A percentile compares a stretch with the other conserved stretches of the same genome.
Evolutionary conservation across 83 land plant genomes (phyloP).

Genomic region (Larix sibirica): DNA sequence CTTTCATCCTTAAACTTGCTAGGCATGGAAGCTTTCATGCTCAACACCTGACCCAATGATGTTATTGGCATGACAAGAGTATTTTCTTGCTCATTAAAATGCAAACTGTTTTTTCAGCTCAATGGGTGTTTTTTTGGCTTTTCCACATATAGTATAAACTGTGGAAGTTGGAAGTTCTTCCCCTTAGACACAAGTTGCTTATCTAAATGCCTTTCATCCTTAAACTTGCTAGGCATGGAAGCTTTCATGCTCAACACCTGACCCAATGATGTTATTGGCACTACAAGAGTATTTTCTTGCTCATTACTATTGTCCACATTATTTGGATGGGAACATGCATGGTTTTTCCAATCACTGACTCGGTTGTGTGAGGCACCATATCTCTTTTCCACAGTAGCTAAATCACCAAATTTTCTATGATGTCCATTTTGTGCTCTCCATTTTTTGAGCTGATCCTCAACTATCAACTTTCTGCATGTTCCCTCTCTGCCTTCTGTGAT

Average conservation of each 20-base stretch:
- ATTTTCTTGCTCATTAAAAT: not conserved
- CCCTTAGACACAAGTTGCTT: not conserved
- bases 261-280: not conserved
- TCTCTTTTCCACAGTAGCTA: not conserved
- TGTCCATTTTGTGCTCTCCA: conserved; percentile 17
- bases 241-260: conserved; percentile 1
- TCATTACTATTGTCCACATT: not conserved
- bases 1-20: not conserved
- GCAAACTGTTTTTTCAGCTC: not conserved
- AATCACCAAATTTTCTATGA: not conserved
- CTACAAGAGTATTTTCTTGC: not conserved
- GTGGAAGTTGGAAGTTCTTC: not conserved
- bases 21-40: not conserved
- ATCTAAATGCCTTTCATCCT: not conserved
- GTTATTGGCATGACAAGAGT: not conserved
- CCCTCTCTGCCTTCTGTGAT: conserved; percentile 21
- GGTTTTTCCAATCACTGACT: not conserved
- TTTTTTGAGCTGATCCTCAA: conserved; percentile 23
- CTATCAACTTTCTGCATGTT: conserved; percentile 19
- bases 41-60: not conserved
- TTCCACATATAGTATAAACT: not conserved
- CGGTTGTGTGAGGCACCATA: not conserved
- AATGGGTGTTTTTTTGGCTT: not conserved
- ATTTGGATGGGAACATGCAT: not conserved
- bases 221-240: not conserved